Conservation (phyloP, 352 stramenopile genomes). For the Globisporangium perplexum region DNA sequence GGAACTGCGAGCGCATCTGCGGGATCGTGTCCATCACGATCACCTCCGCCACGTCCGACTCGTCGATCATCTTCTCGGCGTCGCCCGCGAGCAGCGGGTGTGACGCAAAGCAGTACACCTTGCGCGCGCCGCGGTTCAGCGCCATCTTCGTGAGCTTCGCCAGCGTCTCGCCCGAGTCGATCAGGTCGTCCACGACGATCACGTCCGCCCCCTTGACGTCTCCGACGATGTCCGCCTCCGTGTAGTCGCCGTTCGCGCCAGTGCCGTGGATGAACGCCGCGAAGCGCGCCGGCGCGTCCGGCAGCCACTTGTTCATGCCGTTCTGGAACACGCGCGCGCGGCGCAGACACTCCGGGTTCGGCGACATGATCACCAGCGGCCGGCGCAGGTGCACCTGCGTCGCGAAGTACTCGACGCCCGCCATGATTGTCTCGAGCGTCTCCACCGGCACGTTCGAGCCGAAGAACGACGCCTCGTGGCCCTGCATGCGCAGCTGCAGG, state of each 20-base stretch:
- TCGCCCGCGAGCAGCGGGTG: constrained; percentile 88
- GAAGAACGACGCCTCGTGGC: constrained; percentile 91
- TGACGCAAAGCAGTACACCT: constrained; percentile 88
- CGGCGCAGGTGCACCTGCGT: constrained; percentile 77
- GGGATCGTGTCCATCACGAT: constrained; percentile 91
- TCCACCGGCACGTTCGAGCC: constrained; percentile 88
- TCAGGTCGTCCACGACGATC: constrained; percentile 91
- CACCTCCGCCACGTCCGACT: constrained; percentile 77
- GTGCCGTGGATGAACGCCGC: constrained; percentile 80
- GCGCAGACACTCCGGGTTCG: constrained; percentile 85
- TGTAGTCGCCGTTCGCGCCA: constrained; percentile 43
- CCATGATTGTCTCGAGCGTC: constrained; percentile 89
- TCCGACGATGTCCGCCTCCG: constrained; percentile 81
- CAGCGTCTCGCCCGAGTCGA: constrained; percentile 85
- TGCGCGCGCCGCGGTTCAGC: constrained; percentile 76
- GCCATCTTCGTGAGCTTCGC: constrained; percentile 77
- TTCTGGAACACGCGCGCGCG: constrained; percentile 83
- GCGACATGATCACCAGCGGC: constrained; percentile 82
- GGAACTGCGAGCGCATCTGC: constrained; percentile 36
- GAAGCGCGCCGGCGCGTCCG: constrained; percentile 73
- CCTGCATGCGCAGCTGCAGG: constrained; percentile 87
- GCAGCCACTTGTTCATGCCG: constrained; percentile 84
- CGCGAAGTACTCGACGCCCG: constrained; percentile 89
- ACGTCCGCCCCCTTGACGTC: constrained; percentile 87
- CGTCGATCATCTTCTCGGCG: constrained; percentile 80